Conservation (phyloP, 2,329 filamentous ascomycete species). For the Pseudonectria buxi region DNA sequence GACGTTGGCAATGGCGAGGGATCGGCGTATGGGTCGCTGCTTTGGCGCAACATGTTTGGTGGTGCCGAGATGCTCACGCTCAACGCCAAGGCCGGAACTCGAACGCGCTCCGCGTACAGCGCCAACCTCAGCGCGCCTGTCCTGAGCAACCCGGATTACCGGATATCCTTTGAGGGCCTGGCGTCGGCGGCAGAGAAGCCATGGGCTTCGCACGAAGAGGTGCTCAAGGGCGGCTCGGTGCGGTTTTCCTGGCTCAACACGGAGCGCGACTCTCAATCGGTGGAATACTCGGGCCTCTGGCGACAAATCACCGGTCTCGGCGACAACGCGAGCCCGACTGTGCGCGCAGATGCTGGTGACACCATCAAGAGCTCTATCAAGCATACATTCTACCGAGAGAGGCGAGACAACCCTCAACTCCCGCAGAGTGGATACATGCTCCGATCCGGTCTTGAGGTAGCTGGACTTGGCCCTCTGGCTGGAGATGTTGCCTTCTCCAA, state of each 20-base stretch:
- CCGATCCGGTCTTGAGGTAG: conserved; percentile 74
- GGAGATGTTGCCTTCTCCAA: conserved; percentile 95
- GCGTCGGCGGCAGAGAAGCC: conserved; percentile 81
- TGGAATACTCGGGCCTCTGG: conserved; percentile 79
- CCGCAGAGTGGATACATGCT: conserved; percentile 76
- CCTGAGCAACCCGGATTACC: conserved; percentile 73
- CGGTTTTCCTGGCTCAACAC: conserved; percentile 68
- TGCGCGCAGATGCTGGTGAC: conserved; percentile 82
- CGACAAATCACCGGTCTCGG: conserved; percentile 78
- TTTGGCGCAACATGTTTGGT: conserved; percentile 88
- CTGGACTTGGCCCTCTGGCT: conserved; percentile 73
- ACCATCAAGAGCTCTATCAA: conserved; percentile 81
- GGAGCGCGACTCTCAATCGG: conserved; percentile 62
- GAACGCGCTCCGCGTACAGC: conserved; percentile 87
- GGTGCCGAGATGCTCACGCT: conserved; percentile 85
- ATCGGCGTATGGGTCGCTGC: conserved; percentile 80
- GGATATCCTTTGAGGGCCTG: conserved; percentile 71
- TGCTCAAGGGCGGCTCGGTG: conserved; percentile 67
- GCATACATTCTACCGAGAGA: conserved; percentile 74
- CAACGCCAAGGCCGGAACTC: conserved; percentile 81
- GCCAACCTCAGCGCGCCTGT: conserved; percentile 79
- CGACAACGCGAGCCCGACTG: conserved; percentile 68
- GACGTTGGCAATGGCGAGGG: conserved; percentile 92
- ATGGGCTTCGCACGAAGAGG: conserved; percentile 93
- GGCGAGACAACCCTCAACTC: conserved; percentile 76